Evolutionary conservation across 768 basidiomycete species (phyloP), one percentile per base, ranked within the genome.

Genomic region (Boletus fagicola): DNA sequence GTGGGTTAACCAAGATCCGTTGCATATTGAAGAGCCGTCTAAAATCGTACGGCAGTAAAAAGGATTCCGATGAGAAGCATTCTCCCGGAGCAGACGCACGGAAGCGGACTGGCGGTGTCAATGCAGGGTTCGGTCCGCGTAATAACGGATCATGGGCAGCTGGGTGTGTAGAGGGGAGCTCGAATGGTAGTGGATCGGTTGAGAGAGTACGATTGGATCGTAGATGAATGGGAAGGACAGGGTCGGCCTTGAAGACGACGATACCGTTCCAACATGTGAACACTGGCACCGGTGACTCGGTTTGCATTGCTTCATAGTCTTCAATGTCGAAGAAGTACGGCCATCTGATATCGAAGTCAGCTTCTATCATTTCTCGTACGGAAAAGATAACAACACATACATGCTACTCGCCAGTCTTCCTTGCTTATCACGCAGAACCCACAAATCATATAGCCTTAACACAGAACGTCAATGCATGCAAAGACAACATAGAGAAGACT

Each of bases 201-300:
- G 76, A 77, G n/a, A 78, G 72, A 15, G 74, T 74, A 16, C 51
- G 60, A 44, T 76, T 76, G 1, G 67, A 62, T 45, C 78, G 77
- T 6, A 77, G 68, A 47, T 69, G 57, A 36, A 75, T 55, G 15
- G 78, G 77, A 31, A 78, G 68, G 31, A 79, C 45, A 5, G 78
- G 76, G 49, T 79, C 78, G 0, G 78, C 73, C 10, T 60, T 44
- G 60, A 79, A 74, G 3, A 73, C 74, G 48, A 70, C 69, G 59
- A 79, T 76, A 33, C 78, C 78, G 49, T 79, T 79, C 78, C 78
- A 79, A 64, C 78, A 79, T 0, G 75, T 58, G 54, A 77, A 76
- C 7, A 78, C 78, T 11, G 78, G 77, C 2, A 71, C 78, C 12
- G 78, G 76, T 15, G 73, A 70, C 36, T 75, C 78, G 12, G 51